Percentiles rank a stretch among this genome's conserved stretches.
Conservation (phyloP, 179 eudicot genomes). For the Corrigiola litoralis region DNA sequence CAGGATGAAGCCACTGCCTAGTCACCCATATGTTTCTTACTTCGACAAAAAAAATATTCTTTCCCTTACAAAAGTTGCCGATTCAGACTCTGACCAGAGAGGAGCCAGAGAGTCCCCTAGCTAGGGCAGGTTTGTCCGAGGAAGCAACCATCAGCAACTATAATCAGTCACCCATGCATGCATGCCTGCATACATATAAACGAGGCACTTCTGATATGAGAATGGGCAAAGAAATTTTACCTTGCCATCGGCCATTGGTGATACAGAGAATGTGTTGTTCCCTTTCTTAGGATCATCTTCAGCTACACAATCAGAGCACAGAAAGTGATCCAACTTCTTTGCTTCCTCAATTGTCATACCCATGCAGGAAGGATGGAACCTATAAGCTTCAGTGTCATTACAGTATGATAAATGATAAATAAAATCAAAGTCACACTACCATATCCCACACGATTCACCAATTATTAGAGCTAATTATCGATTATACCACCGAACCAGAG, state of each 20-base stretch:
- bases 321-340: constrained; percentile 66
- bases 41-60: too few relatives aligned
- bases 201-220: constrained; percentile 1
- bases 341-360: constrained; percentile 85
- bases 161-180: constrained; percentile 4
- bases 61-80: too few relatives aligned
- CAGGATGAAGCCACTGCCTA: too few relatives aligned
- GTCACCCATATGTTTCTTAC: too few relatives aligned
- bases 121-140: neutral
- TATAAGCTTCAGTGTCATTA: constrained; percentile 20
- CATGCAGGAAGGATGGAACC: constrained; percentile 92
- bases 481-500: neutral
- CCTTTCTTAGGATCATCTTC: constrained; percentile 56
- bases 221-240: constrained; percentile 27
- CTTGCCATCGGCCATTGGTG: constrained; percentile 53
- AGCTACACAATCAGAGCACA: constrained; percentile 65
- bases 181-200: neutral
- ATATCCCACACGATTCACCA: neutral
- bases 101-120: neutral
- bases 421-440: neutral
- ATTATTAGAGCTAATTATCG: neutral
- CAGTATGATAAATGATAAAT: neutral
- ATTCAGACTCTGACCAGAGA: neutral
- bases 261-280: constrained; percentile 39
- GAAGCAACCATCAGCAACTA: neutral